Evolutionary conservation across 257 asterid genomes (phyloP).

Genomic region (Solanum medicagineum): DNA sequence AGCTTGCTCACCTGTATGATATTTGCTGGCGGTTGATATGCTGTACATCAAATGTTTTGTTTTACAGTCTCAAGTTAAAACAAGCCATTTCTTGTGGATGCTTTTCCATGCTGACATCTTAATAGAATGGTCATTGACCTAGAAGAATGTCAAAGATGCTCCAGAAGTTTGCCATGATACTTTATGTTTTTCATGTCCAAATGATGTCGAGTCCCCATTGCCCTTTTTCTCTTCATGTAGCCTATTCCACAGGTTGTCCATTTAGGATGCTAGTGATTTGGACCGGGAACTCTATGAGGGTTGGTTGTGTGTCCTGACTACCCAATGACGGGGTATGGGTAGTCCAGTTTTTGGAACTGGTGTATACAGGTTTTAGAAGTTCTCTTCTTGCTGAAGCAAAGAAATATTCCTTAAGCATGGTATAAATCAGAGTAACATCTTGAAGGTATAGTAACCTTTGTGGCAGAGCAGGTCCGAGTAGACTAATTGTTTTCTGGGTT

Average conservation of each 20-base stretch:
- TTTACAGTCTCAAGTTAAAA: slow-evolving; percentile 76
- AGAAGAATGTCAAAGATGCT: slow-evolving; percentile 39
- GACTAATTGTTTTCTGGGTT: not conserved
- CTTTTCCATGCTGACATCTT: slow-evolving; percentile 64
- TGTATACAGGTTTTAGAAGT: not conserved
- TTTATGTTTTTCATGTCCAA: slow-evolving; percentile 18
- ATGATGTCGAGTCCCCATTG: slow-evolving; percentile 4
- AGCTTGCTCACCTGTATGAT: slow-evolving; percentile 91
- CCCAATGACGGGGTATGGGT: not conserved
- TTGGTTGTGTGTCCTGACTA: slow-evolving; percentile 5
- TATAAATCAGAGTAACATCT: not conserved
- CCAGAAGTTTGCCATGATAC: slow-evolving; percentile 21
- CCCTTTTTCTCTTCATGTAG: not conserved
- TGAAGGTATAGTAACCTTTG: not conserved
- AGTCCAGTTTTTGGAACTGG: not conserved
- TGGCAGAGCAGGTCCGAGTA: not conserved
- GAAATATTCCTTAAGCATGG: not conserved
- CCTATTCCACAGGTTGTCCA: slow-evolving; percentile 19
- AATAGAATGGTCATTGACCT: slow-evolving; percentile 45
- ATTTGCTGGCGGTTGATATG: slow-evolving; percentile 99
- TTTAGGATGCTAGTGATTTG: slow-evolving; percentile 22
- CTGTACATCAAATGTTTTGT: slow-evolving; percentile 92
- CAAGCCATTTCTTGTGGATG: slow-evolving; percentile 29
- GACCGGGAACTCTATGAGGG: slow-evolving; percentile 17
- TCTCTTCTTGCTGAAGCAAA: not conserved